Percentiles rank a stretch among this genome's conserved stretches.
phyloP scores from a whole-genome alignment of 495 filamentous ascomycete genomes.

The Penicillium canescens region DNA sequence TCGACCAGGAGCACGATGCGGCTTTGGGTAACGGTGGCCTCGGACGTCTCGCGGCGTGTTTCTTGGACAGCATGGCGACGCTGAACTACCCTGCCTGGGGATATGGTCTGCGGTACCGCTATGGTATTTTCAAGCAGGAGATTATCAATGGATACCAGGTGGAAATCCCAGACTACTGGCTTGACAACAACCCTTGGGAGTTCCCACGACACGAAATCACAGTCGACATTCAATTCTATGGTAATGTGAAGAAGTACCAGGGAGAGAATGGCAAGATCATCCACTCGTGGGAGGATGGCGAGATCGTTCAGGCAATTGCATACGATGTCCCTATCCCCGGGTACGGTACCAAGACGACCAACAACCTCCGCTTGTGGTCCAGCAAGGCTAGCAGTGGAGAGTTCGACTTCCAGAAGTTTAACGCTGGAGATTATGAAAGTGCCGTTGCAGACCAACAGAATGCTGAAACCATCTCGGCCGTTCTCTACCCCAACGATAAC shows the following conservation, averaged over 20 bases:
- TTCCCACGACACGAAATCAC: constrained; percentile 93
- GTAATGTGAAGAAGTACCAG: constrained; percentile 68
- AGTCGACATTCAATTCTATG: constrained; percentile 96
- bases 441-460: constrained; percentile 94
- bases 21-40: constrained; percentile 95
- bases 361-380: constrained; percentile 95
- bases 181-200: constrained; percentile 99
- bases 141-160: constrained; percentile 97
- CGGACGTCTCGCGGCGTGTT: constrained; percentile 91
- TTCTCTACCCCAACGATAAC: constrained; percentile 97
- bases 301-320: constrained; percentile 88
- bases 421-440: constrained; percentile 95
- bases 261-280: constrained; percentile 74
- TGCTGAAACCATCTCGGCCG: constrained; percentile 96
- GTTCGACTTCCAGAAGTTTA: constrained; percentile 99
- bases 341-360: constrained; percentile 84
- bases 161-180: constrained; percentile 97
- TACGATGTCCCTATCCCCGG: constrained; percentile 96
- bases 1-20: constrained; percentile 93
- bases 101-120: constrained; percentile 91
- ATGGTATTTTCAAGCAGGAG: constrained; percentile 99
- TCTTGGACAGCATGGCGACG: constrained; percentile 92
- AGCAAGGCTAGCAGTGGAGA: constrained; percentile 96
- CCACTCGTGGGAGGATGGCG: constrained; percentile 84
- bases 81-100: constrained; percentile 97